Percentiles rank a stretch among this genome's conserved stretches.
These are phyloP conservation scores for Daldinia loculata DNA, from an alignment of 495 filamentous ascomycete genomes.

Conservation along the genomic window DNA sequence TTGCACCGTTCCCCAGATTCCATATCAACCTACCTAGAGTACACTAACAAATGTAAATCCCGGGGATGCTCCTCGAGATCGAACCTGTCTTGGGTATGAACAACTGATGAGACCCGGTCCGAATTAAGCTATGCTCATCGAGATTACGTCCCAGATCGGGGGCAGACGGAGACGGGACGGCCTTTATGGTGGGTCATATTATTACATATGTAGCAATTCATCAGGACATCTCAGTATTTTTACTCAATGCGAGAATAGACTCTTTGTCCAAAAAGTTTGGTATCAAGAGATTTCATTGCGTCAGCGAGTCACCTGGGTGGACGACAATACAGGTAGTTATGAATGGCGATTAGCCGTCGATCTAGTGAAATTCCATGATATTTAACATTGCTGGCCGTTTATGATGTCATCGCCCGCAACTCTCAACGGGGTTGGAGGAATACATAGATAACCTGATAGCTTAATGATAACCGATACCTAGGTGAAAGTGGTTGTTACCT, in stretches of 20 bases:
- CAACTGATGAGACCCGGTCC: constrained; percentile 8
- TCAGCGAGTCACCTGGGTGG: constrained; percentile 34
- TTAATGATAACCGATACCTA: neutral
- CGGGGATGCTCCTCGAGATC: constrained; percentile 11
- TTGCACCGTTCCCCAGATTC: constrained; percentile 11
- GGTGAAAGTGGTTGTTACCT: constrained; percentile 5
- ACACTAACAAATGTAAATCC: constrained; percentile 5
- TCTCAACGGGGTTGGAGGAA: neutral
- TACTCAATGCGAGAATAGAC: neutral
- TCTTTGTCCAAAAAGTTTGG: constrained; percentile 13
- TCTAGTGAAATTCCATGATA: constrained; percentile 18
- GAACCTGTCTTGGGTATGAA: constrained; percentile 5
- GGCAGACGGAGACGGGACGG: neutral
- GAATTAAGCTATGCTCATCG: constrained; percentile 32
- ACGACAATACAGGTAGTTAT: constrained; percentile 12
- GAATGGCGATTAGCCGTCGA: constrained; percentile 25
- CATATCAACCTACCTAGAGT: neutral
- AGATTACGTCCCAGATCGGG: constrained; percentile 31
- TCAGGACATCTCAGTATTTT: neutral
- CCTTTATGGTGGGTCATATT: constrained; percentile 15
- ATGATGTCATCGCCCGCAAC: constrained; percentile 31
- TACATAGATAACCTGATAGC: neutral
- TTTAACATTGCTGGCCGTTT: constrained; percentile 8
- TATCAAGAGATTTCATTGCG: constrained; percentile 21
- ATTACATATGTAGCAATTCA: constrained; percentile 18